Evolutionary conservation across 2,329 filamentous ascomycete species (phyloP), one percentile per base, ranked within the genome.

Genomic region (Cylindrodendrum hubeiense): DNA sequence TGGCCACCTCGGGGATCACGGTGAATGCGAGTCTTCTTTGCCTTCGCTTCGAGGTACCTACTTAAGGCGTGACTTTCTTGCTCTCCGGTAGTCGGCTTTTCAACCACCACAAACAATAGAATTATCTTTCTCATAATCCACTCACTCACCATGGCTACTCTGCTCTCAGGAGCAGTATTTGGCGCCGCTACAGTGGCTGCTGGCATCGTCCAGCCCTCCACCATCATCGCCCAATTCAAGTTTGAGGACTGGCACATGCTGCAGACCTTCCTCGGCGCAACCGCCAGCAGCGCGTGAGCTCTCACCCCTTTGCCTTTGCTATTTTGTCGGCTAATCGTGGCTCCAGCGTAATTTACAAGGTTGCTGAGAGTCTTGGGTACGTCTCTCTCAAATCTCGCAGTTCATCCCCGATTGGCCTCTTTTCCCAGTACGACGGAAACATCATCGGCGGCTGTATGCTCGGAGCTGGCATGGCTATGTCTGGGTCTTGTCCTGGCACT

Each of bases 171-270:
- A 24, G 84, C 83, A 43, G 81, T 84, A 49, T 91, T 92, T 69
- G 90, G 90, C 50, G 86, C 86, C 12, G 87, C 89, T 60, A 82
- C 91, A 46, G 82, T 87, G 33, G 85, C 84, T 4, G 84, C 89
- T 2, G 89, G 89, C 30, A 87, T 92, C 60, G 86, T 87, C 71
- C 80, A 85, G 39, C 90, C 90, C 0, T 79, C 84, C 0, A 82
- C 90, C 50, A 89, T 93, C 69, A 77, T 88, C 61, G 79, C 82
- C 9, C 90, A 92, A 79, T 84, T 92, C 79, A 83, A 81, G 24
- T 80, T 91, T 49, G 78, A 84, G 51, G 85, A 90, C 73, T 91
- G 86, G 77, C 88, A 90, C 74, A 92, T 92, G 90, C 75, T 90
- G 30, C 85, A 91, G 76, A 83, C 84, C 10, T 92, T 92, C 71